Evolutionary conservation across 2,329 filamentous ascomycete genomes (phyloP).

Genomic region (Scortechinia acanthostroma): DNA sequence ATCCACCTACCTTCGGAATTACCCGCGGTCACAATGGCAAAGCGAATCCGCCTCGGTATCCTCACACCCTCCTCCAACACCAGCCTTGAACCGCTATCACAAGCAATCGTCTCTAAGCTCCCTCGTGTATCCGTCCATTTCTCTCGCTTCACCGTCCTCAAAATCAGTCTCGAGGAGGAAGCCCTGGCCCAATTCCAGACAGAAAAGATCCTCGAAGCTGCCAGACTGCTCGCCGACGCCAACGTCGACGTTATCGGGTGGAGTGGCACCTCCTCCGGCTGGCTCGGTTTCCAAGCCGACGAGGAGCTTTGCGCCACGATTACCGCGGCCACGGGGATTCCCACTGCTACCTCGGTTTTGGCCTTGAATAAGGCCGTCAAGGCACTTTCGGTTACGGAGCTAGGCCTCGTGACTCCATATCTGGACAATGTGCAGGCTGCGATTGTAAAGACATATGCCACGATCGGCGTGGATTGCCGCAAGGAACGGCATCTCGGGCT

Average conservation of each 20-base stretch:
- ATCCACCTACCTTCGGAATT: too few relatives aligned
- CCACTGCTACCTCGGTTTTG: conserved; percentile 29
- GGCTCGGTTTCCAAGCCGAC: conserved; percentile 30
- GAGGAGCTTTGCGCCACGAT: conserved; percentile 25
- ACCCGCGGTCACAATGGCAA: too few relatives aligned
- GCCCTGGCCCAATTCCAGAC: conserved; percentile 21
- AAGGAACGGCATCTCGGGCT: too few relatives aligned
- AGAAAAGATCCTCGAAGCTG: conserved; percentile 20
- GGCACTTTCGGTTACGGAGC: too few relatives aligned
- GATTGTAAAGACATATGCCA: too few relatives aligned
- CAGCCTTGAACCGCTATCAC: conserved; percentile 29
- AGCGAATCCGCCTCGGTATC: conserved; percentile 25
- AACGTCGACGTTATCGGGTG: conserved; percentile 26
- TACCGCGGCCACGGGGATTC: conserved; percentile 21
- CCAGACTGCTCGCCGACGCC: conserved; percentile 23
- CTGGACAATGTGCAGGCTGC: too few relatives aligned
- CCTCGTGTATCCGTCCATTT: conserved; percentile 27
- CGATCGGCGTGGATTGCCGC: too few relatives aligned
- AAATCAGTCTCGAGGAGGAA: conserved; percentile 20
- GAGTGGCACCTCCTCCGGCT: conserved; percentile 24
- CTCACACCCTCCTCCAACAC: conserved; percentile 34
- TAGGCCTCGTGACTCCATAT: too few relatives aligned
- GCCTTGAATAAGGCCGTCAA: too few relatives aligned
- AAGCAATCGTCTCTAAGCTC: conserved; percentile 20
- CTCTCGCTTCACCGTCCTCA: conserved; percentile 29